phyloP scores from a whole-genome alignment of 345 rosid genomes.

The Corymbia maculata region DNA sequence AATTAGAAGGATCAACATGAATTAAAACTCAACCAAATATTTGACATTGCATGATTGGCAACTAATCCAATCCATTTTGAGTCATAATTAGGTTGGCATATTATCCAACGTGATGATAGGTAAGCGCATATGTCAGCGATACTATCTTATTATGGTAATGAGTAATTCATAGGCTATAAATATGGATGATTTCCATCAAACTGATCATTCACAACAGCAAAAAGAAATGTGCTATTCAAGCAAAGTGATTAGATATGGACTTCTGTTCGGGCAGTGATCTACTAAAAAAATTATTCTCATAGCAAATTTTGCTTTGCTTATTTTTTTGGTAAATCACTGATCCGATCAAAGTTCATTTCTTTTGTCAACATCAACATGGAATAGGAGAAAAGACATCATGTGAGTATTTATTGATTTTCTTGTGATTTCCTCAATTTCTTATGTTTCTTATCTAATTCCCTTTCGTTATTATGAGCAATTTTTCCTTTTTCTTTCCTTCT shows the following conservation, averaged over 20 bases:
- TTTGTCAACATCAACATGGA: not conserved
- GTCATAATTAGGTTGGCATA: not conserved
- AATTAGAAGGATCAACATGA: not conserved
- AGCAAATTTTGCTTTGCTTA: not conserved
- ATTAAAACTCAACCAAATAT: not conserved
- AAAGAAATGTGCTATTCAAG: not conserved
- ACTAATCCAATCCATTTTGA: not conserved
- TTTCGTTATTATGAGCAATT: not conserved
- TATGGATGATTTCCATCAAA: not conserved
- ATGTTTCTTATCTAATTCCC: not conserved
- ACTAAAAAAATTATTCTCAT: not conserved
- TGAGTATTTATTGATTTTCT: not conserved
- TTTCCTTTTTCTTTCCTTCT: not conserved
- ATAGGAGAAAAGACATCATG: no score
- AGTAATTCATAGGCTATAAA: not conserved
- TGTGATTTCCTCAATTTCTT: not conserved
- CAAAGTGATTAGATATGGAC: not conserved
- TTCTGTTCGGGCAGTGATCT: not conserved
- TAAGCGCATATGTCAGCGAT: not conserved
- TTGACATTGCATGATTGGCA: not conserved
- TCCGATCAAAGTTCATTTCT: not conserved
- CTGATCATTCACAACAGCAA: not conserved
- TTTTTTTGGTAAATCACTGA: not conserved
- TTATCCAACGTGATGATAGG: not conserved
- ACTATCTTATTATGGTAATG: not conserved